These are phyloP conservation scores for Crucibulum cyathiforme DNA, from an alignment of 1,284 basidiomycete species.

Conservation along the genomic window DNA sequence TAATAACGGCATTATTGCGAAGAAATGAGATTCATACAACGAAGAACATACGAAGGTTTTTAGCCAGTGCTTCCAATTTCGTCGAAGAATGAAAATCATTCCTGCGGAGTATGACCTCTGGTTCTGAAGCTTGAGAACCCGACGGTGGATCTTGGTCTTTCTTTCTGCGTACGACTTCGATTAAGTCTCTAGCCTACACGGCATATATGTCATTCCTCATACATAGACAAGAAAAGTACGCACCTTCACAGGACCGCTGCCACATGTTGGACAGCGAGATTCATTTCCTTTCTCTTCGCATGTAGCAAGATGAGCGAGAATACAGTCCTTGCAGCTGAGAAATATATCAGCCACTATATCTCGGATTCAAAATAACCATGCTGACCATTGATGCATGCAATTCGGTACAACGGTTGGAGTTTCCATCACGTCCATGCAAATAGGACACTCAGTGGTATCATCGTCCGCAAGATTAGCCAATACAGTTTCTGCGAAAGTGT, in stretches of 20 bases:
- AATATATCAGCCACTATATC: background rate
- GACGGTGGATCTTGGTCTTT: slow-evolving; percentile 32
- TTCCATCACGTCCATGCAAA: slow-evolving; percentile 82
- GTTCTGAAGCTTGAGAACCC: slow-evolving; percentile 47
- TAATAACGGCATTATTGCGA: slow-evolving; percentile 25
- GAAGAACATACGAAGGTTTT: slow-evolving; percentile 62
- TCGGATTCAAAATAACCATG: background rate
- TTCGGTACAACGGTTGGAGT: slow-evolving; percentile 72
- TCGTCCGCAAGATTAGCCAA: slow-evolving; percentile 64
- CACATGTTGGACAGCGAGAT: slow-evolving; percentile 76
- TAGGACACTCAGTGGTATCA: slow-evolving; percentile 73
- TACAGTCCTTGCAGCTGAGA: slow-evolving; percentile 82
- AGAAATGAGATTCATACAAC: background rate
- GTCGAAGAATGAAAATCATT: slow-evolving; percentile 91
- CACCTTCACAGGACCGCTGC: slow-evolving; percentile 68
- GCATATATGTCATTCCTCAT: background rate
- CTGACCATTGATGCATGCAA: slow-evolving; percentile 81
- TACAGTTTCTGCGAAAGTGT: slow-evolving; percentile 68
- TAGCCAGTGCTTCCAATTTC: slow-evolving; percentile 79
- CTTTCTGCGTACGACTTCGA: slow-evolving; percentile 62
- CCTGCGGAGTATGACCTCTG: slow-evolving; percentile 65
- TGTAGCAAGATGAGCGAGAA: slow-evolving; percentile 69
- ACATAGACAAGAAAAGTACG: background rate
- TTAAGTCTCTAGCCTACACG: slow-evolving; percentile 60
- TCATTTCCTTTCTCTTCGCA: slow-evolving; percentile 72